phyloP scores from a whole-genome alignment of 2,329 filamentous ascomycete genomes.

The Aspergillus alliaceus region DNA sequence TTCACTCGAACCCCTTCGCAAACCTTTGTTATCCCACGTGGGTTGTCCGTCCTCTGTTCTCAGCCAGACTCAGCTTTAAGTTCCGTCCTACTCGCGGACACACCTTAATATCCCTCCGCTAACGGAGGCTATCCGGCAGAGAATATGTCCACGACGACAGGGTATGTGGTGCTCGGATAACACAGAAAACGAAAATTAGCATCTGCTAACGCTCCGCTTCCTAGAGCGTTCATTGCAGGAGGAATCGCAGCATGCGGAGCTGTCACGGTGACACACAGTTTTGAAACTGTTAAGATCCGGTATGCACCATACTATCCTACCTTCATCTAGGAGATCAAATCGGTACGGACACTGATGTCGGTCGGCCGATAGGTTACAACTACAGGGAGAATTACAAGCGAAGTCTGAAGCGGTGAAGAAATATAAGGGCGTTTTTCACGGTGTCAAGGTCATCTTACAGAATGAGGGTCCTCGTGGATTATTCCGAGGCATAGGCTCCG shows the following conservation, averaged over 20 bases:
- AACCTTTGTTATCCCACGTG: background rate
- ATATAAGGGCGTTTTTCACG: constrained; percentile 90
- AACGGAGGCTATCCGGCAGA: constrained; percentile 12
- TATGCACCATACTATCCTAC: constrained; percentile 41
- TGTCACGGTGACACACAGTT: constrained; percentile 95
- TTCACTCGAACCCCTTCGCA: background rate
- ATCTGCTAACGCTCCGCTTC: constrained; percentile 13
- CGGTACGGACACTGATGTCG: background rate
- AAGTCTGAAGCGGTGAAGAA: constrained; percentile 82
- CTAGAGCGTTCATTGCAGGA: constrained; percentile 86
- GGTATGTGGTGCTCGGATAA: constrained; percentile 33
- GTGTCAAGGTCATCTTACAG: constrained; percentile 81
- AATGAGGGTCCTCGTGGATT: constrained; percentile 87
- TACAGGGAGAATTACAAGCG: constrained; percentile 90
- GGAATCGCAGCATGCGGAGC: constrained; percentile 96
- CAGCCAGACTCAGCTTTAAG: background rate
- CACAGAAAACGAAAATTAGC: background rate
- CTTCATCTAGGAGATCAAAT: background rate
- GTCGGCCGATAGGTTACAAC: constrained; percentile 68
- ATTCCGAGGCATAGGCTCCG: constrained; percentile 84
- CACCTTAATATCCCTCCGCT: constrained; percentile 12
- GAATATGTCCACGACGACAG: constrained; percentile 56
- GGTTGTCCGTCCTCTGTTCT: background rate
- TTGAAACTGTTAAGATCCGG: constrained; percentile 99
- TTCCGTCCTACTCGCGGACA: background rate